Evolutionary conservation across 1,284 basidiomycete genomes (phyloP), one percentile per base, ranked within the genome.

Genomic region (Bondarzewia mesenterica): DNA sequence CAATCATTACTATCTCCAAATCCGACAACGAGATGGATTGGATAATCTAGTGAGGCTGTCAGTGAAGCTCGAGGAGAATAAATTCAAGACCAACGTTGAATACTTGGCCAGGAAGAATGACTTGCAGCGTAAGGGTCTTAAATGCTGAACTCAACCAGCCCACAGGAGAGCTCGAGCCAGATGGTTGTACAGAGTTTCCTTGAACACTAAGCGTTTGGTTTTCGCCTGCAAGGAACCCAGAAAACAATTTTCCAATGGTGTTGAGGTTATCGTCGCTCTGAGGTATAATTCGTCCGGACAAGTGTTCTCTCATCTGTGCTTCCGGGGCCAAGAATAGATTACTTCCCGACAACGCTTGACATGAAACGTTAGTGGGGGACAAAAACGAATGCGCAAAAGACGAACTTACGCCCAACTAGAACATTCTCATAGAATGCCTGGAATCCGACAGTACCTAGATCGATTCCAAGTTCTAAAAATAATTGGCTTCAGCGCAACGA

Each of bases 141-240:
- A 89, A 88, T 1, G 86, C 86, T 8, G 74, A 69, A 40, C 74
- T 82, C 44, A 90, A 64, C 86, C 87, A 89, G 5, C 65, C 64
- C 20, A 89, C 80, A 0, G 74, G 64, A 15, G 62, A 64, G 44
- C 58, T 64, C 7, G 76, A 64, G 36, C 77, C 78, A 29, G 65
- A 60, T 1, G 85, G 82, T 50, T 81, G 75, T 6, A 89, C 84
- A 21, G 75, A 76, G 40, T 78, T 67, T 46, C 87, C 87, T 36
- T 69, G 68, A 29, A 82, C 77, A 22, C 67, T 65, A 26, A 90
- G 66, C 1, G 79, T 84, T 54, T 77, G 72, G 52, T 85, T 85
- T 50, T 77, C 61, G n/a, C 78, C 85, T 22, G 77, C 74, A 51
- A 89, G 68, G 63, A 77, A 89, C 46, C 75, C 68, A 1, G 82